Evolutionary conservation across 2,329 filamentous ascomycete species (phyloP), one percentile per base, ranked within the genome.

Genomic region (Orbilia brochopaga): DNA sequence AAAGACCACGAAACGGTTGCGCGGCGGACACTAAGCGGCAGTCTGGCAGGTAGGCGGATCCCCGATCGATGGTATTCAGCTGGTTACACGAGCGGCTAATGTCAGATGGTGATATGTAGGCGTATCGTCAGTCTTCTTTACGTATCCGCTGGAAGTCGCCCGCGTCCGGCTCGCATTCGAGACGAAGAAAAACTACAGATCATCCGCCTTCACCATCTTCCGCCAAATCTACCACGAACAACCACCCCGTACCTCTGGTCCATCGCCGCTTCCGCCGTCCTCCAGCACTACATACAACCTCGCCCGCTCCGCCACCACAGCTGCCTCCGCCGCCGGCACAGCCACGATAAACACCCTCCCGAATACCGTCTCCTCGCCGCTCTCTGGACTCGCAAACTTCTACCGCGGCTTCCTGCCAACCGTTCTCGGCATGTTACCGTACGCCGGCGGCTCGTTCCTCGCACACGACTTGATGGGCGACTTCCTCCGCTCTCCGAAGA

Each of bases 401-500:
- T 99, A 97, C 80, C 87, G 94, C 54, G 94, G 94, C 55, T 99
- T 99, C 79, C 86, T 87, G 0, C 90, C 93, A 0, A 97, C 94
- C 0, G 80, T 99, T 3, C 83, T 95, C 70, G 94, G 94, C 76
- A 99, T 99, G 93, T 82, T 99, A 0, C 94, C 94, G 0, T 99
- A 99, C 78, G 94, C 94, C 0, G 94, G 94, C 76, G 88, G 95
- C 77, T 96, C 92, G 0, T 99, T 99, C 81, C 85, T 99, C 44
- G 96, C 91, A 0, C 94, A 99, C 81, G 94, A 99, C 79, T 91
- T 90, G 2, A 86, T 89, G 44, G 90, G 91, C 72, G 94, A 99
- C 79, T 77, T 94, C 52, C 84, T 99, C 76, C 90, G 92, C 17
- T 84, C 85, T 63, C 87, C 88, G 0, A 74, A 79, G 0, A 77